Evolutionary conservation across 352 stramenopile species (phyloP), one percentile per base, ranked within the genome.

Genomic region (Phytopythium litorale): DNA sequence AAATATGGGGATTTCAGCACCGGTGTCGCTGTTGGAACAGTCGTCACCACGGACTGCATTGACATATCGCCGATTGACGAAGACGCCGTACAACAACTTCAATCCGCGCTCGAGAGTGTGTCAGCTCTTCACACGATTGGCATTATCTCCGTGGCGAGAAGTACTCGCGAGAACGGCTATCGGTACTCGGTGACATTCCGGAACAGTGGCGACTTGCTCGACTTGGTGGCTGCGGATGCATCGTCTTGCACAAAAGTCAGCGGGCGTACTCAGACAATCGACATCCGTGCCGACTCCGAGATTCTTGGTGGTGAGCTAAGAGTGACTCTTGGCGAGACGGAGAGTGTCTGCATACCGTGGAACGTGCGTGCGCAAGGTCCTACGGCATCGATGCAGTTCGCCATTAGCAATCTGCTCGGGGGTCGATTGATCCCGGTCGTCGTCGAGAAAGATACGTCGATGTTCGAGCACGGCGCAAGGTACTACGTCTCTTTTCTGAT

Each of bases 211-310:
- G 69, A 87, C 45, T 50, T 91, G 28, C 58, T 89, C 0, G 79
- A 89, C 45, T 64, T 91, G 16, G 62, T 88, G 13, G 50, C 79
- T 13, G 65, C 67, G 28, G 68, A 81, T 50, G 62, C 69, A 3
- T 70, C 70, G 0, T 28, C 52, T 25, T 91, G 84, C 56, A 35
- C 66, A 1, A 57, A 32, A 13, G 72, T 84, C 16, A 48, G 67
- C 13, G 80, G 74, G 15, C 71, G 68, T 3, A 79, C 66, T 4
- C 84, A 93, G 62, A 90, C 84, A 0, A 90, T 93, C 30, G 84
- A 91, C 50, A 63, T 93, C 8, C 67, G 46, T 1, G 69, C 81
- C 0, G 38, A 56, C n/a, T 62, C 68, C 0, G 7, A 62, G n/a
- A 85, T 93, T 61, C 32, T 86, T 0, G 61, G 72, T 8, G 79